Conservation (phyloP, 2,329 filamentous ascomycete species). For the Aspergillus floridensis region DNA sequence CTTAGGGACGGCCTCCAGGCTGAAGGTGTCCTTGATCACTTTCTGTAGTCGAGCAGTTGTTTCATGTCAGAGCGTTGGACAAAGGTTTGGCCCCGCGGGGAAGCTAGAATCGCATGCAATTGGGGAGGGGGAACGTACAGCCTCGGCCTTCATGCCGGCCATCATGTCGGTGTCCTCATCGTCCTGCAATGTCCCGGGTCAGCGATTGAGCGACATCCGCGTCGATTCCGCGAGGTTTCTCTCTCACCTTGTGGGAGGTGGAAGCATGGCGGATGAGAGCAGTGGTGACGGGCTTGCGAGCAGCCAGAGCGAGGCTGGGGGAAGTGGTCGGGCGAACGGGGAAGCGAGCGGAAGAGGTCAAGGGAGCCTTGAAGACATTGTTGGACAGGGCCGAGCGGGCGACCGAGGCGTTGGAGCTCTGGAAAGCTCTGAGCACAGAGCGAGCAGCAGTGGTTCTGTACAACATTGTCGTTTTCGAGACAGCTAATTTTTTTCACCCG, state of each 20-base stretch:
- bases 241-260: conserved; percentile 48
- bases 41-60: conserved; percentile 43
- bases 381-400: conserved; percentile 42
- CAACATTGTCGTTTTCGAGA: conserved; percentile 41
- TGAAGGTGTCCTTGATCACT: conserved; percentile 68
- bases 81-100: background rate
- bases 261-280: conserved; percentile 51
- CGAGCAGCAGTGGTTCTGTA: conserved; percentile 46
- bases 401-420: conserved; percentile 44
- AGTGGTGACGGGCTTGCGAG: conserved; percentile 47
- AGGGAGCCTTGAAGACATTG: conserved; percentile 44
- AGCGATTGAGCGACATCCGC: conserved; percentile 45
- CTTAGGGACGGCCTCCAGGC: conserved; percentile 61
- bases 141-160: conserved; percentile 52
- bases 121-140: conserved; percentile 51
- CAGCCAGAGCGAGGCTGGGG: conserved; percentile 42
- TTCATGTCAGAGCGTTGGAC: background rate
- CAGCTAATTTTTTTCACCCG: conserved; percentile 29
- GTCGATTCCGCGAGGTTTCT: background rate
- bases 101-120: background rate
- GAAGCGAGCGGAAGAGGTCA: conserved; percentile 43
- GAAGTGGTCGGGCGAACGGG: conserved; percentile 35
- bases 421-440: conserved; percentile 45
- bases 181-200: conserved; percentile 44
- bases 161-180: conserved; percentile 51